phyloP scores from a whole-genome alignment of 805 yeast species.

The Cyberlindnera veronae region DNA sequence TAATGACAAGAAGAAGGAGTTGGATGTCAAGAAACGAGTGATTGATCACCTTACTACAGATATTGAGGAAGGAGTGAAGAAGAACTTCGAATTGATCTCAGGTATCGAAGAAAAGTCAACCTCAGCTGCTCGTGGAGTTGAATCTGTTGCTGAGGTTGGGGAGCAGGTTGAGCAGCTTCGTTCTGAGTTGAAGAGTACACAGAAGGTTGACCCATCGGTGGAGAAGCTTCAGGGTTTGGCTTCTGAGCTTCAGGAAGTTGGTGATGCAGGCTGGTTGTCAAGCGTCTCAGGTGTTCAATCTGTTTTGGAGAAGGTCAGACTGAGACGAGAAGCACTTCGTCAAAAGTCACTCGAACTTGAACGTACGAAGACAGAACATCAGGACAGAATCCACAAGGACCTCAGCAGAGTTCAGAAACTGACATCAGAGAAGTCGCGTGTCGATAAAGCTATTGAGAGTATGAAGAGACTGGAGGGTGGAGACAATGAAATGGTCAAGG shows the following conservation, averaged over 20 bases:
- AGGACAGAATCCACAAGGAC: constrained; percentile 4
- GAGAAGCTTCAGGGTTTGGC: too few relatives aligned
- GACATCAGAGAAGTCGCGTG: neutral
- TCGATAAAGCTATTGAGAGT: constrained; percentile 7
- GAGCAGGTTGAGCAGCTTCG: too few relatives aligned
- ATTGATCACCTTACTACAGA: constrained; percentile 2
- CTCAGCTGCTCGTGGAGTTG: neutral
- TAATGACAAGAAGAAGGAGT: constrained; percentile 11
- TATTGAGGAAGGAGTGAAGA: neutral
- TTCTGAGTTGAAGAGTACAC: too few relatives aligned
- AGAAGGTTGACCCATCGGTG: too few relatives aligned
- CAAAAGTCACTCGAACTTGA: neutral
- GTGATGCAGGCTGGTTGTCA: too few relatives aligned
- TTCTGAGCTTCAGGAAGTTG: too few relatives aligned
- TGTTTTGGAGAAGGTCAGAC: too few relatives aligned
- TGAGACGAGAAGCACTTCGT: too few relatives aligned
- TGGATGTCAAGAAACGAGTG: constrained; percentile 1
- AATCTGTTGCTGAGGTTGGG: neutral
- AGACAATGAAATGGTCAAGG: constrained; percentile 4
- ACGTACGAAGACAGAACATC: neutral
- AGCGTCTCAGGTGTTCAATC: too few relatives aligned
- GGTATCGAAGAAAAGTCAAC: neutral
- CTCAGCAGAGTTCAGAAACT: constrained; percentile 1
- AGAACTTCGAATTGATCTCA: neutral
- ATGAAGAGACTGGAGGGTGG: constrained; percentile 10